Evolutionary conservation across 2,329 filamentous ascomycete species (phyloP).

Genomic region (Colletotrichum sublineola): DNA sequence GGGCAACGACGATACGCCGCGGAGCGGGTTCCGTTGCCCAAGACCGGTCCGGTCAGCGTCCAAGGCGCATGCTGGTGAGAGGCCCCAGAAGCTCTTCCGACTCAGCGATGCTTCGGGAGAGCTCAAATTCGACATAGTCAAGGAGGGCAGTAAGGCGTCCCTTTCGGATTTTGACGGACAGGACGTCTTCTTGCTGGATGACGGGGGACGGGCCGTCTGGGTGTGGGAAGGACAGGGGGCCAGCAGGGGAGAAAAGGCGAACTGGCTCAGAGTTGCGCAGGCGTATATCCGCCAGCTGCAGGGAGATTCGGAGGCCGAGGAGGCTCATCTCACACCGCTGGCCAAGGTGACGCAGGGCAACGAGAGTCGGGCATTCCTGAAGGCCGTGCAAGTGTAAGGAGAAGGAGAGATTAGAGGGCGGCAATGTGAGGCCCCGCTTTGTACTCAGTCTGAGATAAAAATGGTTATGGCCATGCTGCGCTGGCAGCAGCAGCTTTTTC

Average conservation of each 20-base stretch:
- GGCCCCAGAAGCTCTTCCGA: constrained; percentile 66
- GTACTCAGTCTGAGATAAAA: not conserved
- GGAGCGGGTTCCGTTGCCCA: constrained; percentile 55
- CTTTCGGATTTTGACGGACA: constrained; percentile 66
- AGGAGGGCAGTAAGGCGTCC: constrained; percentile 63
- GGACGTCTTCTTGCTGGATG: constrained; percentile 74
- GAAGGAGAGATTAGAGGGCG: not conserved
- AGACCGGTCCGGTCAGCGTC: constrained; percentile 55
- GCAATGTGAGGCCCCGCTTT: not conserved
- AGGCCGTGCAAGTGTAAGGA: constrained; percentile 55
- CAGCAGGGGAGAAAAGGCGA: constrained; percentile 69
- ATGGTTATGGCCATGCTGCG: not conserved
- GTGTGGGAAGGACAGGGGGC: constrained; percentile 74
- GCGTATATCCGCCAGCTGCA: constrained; percentile 63
- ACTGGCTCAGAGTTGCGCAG: constrained; percentile 73
- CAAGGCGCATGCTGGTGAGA: constrained; percentile 42
- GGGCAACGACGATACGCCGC: constrained; percentile 57
- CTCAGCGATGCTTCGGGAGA: constrained; percentile 72
- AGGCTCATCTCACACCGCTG: constrained; percentile 62
- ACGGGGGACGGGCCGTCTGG: constrained; percentile 70
- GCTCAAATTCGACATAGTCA: constrained; percentile 70
- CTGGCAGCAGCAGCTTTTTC: not conserved
- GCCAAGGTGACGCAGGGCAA: constrained; percentile 70
- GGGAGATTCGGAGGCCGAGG: constrained; percentile 48
- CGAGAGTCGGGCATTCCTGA: constrained; percentile 67